phyloP scores from a whole-genome alignment of 352 stramenopile genomes.

The Phytophthora fragariaefolia region DNA sequence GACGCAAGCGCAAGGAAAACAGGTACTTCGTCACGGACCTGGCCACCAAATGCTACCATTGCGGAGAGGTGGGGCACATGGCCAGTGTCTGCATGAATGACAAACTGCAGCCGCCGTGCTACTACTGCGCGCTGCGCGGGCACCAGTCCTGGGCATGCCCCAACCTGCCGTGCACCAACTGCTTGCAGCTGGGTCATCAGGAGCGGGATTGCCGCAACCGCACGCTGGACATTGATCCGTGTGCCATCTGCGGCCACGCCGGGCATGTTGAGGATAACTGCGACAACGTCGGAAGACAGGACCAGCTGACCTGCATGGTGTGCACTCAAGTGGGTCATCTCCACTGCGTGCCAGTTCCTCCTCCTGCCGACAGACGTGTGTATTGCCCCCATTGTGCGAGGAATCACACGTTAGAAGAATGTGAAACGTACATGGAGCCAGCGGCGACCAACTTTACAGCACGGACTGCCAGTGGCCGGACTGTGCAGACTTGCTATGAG shows the following conservation, averaged over 20 bases:
- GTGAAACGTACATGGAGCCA: constrained; percentile 55
- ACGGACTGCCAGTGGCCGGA: constrained; percentile 44
- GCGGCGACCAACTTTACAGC: constrained; percentile 51
- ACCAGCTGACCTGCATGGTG: constrained; percentile 75
- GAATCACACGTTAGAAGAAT: constrained; percentile 61
- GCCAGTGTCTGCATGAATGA: constrained; percentile 80
- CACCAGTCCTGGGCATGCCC: constrained; percentile 76
- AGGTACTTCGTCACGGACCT: constrained; percentile 86
- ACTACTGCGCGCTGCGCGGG: constrained; percentile 79
- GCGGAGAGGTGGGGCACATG: constrained; percentile 81
- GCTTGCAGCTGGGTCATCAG: constrained; percentile 75
- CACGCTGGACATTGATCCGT: constrained; percentile 47
- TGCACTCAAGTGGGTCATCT: constrained; percentile 68
- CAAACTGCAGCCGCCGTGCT: constrained; percentile 72
- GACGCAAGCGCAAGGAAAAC: constrained; percentile 64
- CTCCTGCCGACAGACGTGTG: constrained; percentile 68
- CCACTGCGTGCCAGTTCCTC: constrained; percentile 70
- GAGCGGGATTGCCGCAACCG: constrained; percentile 63
- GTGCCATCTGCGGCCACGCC: constrained; percentile 58
- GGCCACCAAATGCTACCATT: constrained; percentile 88
- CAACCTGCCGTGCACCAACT: constrained; percentile 71
- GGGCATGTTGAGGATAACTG: constrained; percentile 59
- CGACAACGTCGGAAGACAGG: constrained; percentile 36
- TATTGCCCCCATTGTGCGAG: constrained; percentile 75
- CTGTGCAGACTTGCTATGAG: constrained; percentile 75